Evolutionary conservation across 1,284 basidiomycete genomes (phyloP).

Genomic region (Boletus semigastroideus): DNA sequence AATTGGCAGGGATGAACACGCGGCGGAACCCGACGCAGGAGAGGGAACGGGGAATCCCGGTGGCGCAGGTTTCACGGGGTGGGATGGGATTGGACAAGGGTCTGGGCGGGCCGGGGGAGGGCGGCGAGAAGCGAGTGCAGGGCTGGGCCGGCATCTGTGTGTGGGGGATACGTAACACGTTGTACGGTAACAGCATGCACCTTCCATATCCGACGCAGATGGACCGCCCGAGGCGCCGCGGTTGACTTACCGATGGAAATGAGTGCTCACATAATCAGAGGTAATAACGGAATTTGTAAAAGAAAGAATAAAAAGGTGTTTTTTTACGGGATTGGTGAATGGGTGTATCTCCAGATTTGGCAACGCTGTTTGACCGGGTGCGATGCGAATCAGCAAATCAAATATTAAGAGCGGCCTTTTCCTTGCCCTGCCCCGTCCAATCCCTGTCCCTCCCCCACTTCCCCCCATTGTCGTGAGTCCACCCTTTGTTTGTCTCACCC

Average conservation of each 20-base stretch:
- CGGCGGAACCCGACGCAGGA: slow-evolving; percentile 20
- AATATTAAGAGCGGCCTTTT: slow-evolving; percentile 38
- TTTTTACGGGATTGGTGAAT: slow-evolving; percentile 25
- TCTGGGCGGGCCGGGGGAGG: slow-evolving; percentile 21
- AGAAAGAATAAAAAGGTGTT: slow-evolving; percentile 21
- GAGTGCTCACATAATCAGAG: slow-evolving; percentile 30
- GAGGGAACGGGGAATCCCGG: slow-evolving; percentile 22
- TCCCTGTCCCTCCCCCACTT: slow-evolving; percentile 16
- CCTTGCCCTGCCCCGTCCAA: slow-evolving; percentile 20
- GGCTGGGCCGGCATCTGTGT: slow-evolving; percentile 28
- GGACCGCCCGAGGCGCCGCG: slow-evolving; percentile 34
- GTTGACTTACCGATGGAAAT: slow-evolving; percentile 31
- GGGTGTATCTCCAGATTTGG: slow-evolving; percentile 14
- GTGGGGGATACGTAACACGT: slow-evolving; percentile 25
- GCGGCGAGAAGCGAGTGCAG: slow-evolving; percentile 26
- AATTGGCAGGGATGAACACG: slow-evolving; percentile 16
- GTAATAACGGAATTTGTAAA: slow-evolving; percentile 36
- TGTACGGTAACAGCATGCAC: slow-evolving; percentile 27
- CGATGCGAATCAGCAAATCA: slow-evolving; percentile 39
- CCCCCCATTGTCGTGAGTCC: slow-evolving; percentile 2
- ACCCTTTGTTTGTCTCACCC: slow-evolving; percentile 21
- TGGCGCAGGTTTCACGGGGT: slow-evolving; percentile 28
- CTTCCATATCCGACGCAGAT: slow-evolving; percentile 13
- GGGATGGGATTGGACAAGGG: slow-evolving; percentile 8
- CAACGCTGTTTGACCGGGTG: slow-evolving; percentile 23